Percentiles rank a stretch among this genome's conserved stretches.
Conservation (phyloP, 345 rosid species). For the Microthlaspi erraticum region DNA sequence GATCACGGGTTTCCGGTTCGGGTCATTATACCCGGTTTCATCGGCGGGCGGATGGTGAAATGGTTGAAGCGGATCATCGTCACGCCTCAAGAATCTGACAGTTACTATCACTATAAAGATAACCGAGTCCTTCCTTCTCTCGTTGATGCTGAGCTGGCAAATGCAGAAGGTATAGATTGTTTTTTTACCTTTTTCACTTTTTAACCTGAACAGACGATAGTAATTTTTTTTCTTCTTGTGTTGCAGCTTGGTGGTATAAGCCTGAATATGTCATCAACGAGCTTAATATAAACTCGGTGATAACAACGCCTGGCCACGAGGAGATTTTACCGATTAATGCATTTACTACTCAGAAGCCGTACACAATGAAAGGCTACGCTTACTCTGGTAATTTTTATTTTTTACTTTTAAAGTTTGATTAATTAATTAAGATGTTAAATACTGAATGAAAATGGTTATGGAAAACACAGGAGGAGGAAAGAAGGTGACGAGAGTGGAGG, state of each 20-base stretch:
- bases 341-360: conserved; percentile 81
- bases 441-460: not conserved
- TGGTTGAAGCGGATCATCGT: conserved; percentile 88
- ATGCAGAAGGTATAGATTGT: conserved; percentile 67
- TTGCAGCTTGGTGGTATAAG: conserved; percentile 93
- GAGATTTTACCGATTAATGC: conserved; percentile 86
- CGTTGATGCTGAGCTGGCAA: conserved; percentile 87
- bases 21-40: conserved; percentile 82
- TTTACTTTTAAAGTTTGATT: too few species aligned
- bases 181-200: not conserved
- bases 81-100: conserved; percentile 74
- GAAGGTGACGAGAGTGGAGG: conserved; percentile 94
- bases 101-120: conserved; percentile 77
- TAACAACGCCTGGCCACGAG: conserved; percentile 84
- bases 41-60: conserved; percentile 96
- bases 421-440: not conserved
- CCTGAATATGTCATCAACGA: conserved; percentile 87
- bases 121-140: conserved; percentile 87
- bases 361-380: conserved; percentile 78
- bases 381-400: conserved; percentile 68
- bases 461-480: conserved; percentile 77
- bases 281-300: conserved; percentile 85
- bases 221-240: not conserved
- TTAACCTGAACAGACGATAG: not conserved
- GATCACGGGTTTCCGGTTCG: conserved; percentile 96